Percentiles rank a stretch among this genome's conserved stretches.
Evolutionary conservation across 441 rosid species (phyloP).

Genomic region (Euphorbia schlechtendalii): DNA sequence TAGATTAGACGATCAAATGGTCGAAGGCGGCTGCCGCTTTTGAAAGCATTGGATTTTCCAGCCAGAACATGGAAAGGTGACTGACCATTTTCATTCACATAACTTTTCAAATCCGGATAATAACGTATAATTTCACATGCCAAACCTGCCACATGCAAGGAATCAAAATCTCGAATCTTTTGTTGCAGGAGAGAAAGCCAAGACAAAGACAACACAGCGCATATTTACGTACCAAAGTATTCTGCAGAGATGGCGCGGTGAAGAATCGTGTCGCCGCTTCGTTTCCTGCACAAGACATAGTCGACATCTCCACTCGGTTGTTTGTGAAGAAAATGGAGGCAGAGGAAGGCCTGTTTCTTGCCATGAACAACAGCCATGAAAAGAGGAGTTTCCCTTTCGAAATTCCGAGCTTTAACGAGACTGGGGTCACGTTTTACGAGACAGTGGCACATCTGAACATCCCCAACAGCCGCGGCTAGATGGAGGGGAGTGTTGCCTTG

Average conservation of each 20-base stretch:
- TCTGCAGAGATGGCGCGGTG: slow-evolving; percentile 32
- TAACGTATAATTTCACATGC: slow-evolving; percentile 3
- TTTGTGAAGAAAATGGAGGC: slow-evolving; percentile 20
- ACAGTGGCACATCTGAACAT: slow-evolving; percentile 22
- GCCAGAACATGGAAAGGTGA: slow-evolving; percentile 19
- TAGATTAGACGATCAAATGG: slow-evolving; percentile 8
- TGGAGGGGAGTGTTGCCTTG: slow-evolving; percentile 35
- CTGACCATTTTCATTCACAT: slow-evolving; percentile 7
- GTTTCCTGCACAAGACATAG: neutral
- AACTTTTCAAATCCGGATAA: slow-evolving; percentile 1
- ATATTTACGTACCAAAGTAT: slow-evolving; percentile 21
- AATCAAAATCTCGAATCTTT: neutral
- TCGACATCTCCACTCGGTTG: neutral
- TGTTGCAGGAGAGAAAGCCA: neutral
- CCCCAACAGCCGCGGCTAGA: slow-evolving; percentile 28
- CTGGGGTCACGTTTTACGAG: neutral
- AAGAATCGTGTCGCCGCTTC: slow-evolving; percentile 32
- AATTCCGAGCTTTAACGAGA: slow-evolving; percentile 18
- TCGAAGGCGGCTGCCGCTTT: slow-evolving; percentile 10
- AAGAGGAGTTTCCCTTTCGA: slow-evolving; percentile 24
- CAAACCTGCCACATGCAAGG: slow-evolving; percentile 12
- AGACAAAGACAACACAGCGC: no score
- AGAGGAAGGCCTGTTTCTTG: slow-evolving; percentile 24
- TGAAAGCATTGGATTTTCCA: slow-evolving; percentile 11
- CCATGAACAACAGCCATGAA: slow-evolving; percentile 34